Conservation (phyloP, 1,284 basidiomycete species). For the Pholiota adiposa region DNA sequence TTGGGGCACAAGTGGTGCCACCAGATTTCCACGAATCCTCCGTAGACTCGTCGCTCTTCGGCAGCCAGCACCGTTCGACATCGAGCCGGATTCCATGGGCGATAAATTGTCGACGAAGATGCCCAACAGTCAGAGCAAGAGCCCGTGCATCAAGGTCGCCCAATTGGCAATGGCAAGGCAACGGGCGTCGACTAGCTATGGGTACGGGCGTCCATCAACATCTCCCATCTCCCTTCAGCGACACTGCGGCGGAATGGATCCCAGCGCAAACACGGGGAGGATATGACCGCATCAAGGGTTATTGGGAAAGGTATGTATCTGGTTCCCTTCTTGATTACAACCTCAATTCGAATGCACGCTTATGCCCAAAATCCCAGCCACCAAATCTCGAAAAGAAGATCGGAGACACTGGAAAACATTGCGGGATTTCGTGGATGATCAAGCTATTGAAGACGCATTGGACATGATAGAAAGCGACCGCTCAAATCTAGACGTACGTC, state of each 20-base stretch:
- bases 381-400: constrained; percentile 39
- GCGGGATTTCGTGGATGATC: constrained; percentile 81
- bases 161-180: constrained; percentile 2
- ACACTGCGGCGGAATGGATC: constrained; percentile 42
- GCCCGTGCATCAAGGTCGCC: constrained; percentile 3
- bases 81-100: constrained; percentile 41
- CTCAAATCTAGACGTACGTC: constrained; percentile 64
- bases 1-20: constrained; percentile 72
- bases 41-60: constrained; percentile 73
- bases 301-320: constrained; percentile 15
- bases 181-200: constrained; percentile 8
- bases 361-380: not conserved
- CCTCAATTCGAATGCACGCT: not conserved
- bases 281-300: constrained; percentile 15
- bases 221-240: constrained; percentile 45
- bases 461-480: constrained; percentile 75
- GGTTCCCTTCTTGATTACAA: not conserved
- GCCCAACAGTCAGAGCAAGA: constrained; percentile 2
- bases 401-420: constrained; percentile 76
- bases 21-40: constrained; percentile 73
- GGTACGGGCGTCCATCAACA: constrained; percentile 9
- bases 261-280: constrained; percentile 19
- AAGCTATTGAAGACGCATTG: constrained; percentile 72
- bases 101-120: not conserved
- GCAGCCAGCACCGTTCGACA: constrained; percentile 65